Percentiles rank a stretch among this genome's conserved stretches.
These are phyloP conservation scores for Solanum habrochaites DNA, from an alignment of 257 asterid genomes.

Conservation along the genomic window DNA sequence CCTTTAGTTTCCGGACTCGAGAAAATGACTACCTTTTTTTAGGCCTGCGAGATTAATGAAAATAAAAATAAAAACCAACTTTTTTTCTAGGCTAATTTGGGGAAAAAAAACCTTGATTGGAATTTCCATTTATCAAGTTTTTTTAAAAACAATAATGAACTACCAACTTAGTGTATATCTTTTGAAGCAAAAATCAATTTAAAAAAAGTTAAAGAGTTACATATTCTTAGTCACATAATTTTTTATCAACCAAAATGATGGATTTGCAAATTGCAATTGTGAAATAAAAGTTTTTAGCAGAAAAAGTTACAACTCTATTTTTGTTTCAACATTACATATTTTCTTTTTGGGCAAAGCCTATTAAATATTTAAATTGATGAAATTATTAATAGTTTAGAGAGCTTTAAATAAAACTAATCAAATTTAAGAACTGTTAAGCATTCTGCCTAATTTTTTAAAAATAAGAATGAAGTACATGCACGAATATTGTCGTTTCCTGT, in stretches of 20 bases:
- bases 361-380: background rate
- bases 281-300: background rate
- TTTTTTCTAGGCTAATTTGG: background rate
- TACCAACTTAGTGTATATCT: background rate
- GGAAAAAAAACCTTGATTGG: background rate
- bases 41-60: background rate
- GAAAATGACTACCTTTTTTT: background rate
- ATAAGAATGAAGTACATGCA: background rate
- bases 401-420: background rate
- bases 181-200: background rate
- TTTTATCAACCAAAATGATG: background rate
- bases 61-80: background rate
- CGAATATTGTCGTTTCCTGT: background rate
- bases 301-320: background rate
- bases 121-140: background rate
- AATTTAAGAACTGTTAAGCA: too few species aligned
- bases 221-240: background rate
- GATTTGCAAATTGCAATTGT: background rate
- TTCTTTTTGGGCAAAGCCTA: background rate
- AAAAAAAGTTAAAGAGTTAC: background rate
- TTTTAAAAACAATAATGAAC: background rate
- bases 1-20: accelerated
- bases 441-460: background rate
- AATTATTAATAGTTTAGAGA: background rate
- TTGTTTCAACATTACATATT: background rate